Evolutionary conservation across 176 grass and related monocot genomes (phyloP).

Genomic region (Triticum monococcum): DNA sequence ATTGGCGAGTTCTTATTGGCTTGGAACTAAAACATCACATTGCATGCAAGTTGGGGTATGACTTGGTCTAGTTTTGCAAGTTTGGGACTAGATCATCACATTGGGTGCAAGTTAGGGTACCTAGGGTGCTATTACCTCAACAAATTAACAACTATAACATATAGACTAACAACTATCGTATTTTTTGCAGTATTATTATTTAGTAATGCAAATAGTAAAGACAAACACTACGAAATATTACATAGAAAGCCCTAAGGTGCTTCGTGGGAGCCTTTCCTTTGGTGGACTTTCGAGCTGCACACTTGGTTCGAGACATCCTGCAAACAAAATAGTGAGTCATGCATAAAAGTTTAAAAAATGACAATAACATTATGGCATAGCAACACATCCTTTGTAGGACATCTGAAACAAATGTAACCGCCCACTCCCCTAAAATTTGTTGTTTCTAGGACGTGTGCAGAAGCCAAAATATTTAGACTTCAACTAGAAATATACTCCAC

Average conservation of each 20-base stretch:
- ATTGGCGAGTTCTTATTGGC: no score
- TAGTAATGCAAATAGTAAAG: not conserved
- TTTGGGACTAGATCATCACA: no score
- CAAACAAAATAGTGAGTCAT: not conserved
- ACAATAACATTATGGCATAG: no score
- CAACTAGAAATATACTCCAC: not conserved
- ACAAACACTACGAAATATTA: not conserved
- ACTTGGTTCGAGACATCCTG: not conserved
- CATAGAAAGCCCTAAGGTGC: not conserved
- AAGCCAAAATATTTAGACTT: not conserved
- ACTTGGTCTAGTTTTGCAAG: no score
- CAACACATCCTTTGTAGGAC: no score
- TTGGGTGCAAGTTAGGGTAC: no score
- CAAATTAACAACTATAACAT: not conserved
- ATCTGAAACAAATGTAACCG: not conserved
- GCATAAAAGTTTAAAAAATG: no score
- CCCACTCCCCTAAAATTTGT: no score
- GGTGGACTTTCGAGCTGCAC: not conserved
- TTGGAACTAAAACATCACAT: no score
- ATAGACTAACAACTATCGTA: no score
- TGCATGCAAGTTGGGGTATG: no score
- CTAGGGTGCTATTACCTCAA: no score
- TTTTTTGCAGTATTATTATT: not conserved
- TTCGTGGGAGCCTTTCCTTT: not conserved
- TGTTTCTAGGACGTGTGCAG: not conserved